Percentiles rank a stretch among this genome's conserved stretches.
phyloP scores from a whole-genome alignment of 2,329 filamentous ascomycete genomes.

The Sporothrix sp. region DNA sequence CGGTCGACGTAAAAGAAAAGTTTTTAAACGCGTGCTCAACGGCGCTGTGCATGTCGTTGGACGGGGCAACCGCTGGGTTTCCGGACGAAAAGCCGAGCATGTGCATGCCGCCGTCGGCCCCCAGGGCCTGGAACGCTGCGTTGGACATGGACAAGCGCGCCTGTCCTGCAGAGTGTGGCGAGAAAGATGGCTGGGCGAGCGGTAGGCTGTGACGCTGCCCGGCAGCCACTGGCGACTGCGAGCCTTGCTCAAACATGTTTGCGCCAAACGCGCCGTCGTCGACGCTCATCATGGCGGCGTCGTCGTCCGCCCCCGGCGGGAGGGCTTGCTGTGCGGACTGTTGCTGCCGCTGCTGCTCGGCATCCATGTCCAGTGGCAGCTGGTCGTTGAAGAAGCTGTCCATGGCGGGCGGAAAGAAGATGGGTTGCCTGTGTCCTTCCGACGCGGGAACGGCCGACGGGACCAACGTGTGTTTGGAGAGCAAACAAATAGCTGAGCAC shows the following conservation, averaged over 20 bases:
- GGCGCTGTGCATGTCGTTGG: not conserved
- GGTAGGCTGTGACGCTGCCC: constrained; percentile 3
- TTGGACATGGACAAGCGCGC: constrained; percentile 8
- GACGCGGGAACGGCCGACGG: too few species aligned
- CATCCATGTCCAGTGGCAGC: constrained; percentile 6
- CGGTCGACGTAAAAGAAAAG: constrained; percentile 7
- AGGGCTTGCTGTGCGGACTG: constrained; percentile 1
- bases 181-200: not conserved
- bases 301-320: not conserved
- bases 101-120: not conserved
- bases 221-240: not conserved
- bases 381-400: constrained; percentile 9
- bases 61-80: too few species aligned
- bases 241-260: not conserved
- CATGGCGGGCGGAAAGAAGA: not conserved
- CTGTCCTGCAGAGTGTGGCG: not conserved
- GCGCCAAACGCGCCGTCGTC: not conserved
- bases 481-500: too few species aligned
- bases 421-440: too few species aligned
- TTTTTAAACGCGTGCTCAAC: constrained; percentile 11
- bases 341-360: constrained; percentile 7
- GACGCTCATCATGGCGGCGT: not conserved
- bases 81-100: constrained; percentile 7
- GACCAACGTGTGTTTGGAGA: too few species aligned
- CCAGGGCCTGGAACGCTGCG: not conserved